phyloP scores from a whole-genome alignment of 2,329 filamentous ascomycete species.

The Fusarium chuoi region DNA sequence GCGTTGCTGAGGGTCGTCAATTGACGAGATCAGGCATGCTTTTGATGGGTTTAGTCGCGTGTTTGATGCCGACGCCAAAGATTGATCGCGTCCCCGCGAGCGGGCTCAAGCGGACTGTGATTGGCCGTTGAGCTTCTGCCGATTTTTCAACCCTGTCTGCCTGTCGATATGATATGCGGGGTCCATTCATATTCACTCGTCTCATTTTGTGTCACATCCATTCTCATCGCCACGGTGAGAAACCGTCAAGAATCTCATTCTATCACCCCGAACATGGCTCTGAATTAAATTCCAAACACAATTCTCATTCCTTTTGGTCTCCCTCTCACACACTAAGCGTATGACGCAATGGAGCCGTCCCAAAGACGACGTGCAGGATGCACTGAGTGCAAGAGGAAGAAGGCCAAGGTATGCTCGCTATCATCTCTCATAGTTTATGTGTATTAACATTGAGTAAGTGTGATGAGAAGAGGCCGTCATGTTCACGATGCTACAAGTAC shows the following conservation, averaged over 20 bases:
- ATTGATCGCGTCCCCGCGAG: background rate
- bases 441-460: background rate
- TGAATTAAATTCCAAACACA: accelerated
- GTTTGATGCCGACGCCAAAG: background rate
- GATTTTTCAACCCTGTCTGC: background rate
- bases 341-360: background rate
- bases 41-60: background rate
- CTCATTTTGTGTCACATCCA: background rate
- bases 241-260: background rate
- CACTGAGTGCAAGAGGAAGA: constrained; percentile 19
- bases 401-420: background rate
- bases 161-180: background rate
- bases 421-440: accelerated
- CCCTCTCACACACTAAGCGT: background rate
- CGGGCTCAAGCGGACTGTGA: background rate
- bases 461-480: constrained; percentile 6
- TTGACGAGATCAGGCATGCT: accelerated
- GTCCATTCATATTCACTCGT: background rate
- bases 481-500: constrained; percentile 6
- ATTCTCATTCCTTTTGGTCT: accelerated
- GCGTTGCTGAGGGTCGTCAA: accelerated
- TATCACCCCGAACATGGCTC: accelerated
- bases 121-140: background rate
- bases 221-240: no score
- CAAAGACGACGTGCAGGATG: constrained; percentile 13